These are phyloP conservation scores for Penicillium goetzii DNA, from an alignment of 495 filamentous ascomycete genomes.

Conservation along the genomic window DNA sequence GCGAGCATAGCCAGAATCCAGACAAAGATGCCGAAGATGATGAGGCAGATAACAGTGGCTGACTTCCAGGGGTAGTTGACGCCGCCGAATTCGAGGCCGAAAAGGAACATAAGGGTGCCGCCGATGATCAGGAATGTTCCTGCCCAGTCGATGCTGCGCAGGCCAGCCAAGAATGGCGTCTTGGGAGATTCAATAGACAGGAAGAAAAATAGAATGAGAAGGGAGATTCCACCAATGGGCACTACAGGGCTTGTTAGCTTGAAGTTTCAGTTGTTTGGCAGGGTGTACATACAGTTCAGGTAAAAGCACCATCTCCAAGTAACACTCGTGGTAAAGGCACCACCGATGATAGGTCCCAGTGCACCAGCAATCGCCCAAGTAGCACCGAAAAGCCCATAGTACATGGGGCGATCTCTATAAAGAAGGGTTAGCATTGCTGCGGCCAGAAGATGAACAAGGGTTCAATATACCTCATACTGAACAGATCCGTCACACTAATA, in stretches of 20 bases:
- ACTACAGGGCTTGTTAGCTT: constrained; percentile 42
- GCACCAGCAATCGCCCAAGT: constrained; percentile 77
- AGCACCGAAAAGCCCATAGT: constrained; percentile 66
- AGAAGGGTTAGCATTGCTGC: constrained; percentile 21
- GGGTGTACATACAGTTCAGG: constrained; percentile 57
- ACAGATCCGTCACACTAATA: constrained; percentile 80
- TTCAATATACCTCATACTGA: constrained; percentile 61
- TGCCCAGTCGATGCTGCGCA: constrained; percentile 77
- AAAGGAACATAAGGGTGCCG: constrained; percentile 80
- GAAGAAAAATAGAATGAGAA: constrained; percentile 68
- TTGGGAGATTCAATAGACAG: constrained; percentile 76
- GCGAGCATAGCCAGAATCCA: constrained; percentile 64
- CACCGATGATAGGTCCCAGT: constrained; percentile 75
- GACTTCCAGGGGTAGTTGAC: constrained; percentile 76
- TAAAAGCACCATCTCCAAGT: constrained; percentile 69
- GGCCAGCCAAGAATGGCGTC: constrained; percentile 68
- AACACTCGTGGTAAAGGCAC: constrained; percentile 68
- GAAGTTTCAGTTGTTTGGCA: not conserved
- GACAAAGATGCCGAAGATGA: constrained; percentile 73
- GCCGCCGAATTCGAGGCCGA: constrained; percentile 80
- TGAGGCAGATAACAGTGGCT: constrained; percentile 72
- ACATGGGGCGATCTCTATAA: constrained; percentile 61
- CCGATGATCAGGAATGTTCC: constrained; percentile 71
- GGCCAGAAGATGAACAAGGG: not conserved
- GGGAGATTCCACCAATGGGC: constrained; percentile 72